These are phyloP conservation scores for Termitomyces sp. DNA, from an alignment of 768 basidiomycete genomes.

Conservation along the genomic window DNA sequence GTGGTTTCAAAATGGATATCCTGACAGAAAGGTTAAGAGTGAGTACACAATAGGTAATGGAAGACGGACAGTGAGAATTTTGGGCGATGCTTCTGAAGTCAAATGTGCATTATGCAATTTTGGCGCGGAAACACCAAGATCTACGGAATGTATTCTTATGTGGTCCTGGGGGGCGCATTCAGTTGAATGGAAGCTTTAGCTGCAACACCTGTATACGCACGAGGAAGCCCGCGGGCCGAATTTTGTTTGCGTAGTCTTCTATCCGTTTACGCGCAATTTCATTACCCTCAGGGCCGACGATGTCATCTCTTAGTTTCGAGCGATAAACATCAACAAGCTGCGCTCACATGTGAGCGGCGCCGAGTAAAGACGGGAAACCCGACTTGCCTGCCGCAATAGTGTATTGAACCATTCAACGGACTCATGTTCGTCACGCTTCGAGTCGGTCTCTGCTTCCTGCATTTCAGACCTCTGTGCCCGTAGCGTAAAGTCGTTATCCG, in stretches of 20 bases:
- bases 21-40: conserved; percentile 34
- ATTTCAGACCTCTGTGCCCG: conserved; percentile 33
- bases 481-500: conserved; percentile 45
- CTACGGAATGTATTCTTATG: conserved; percentile 81
- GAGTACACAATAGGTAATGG: neutral
- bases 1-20: conserved; percentile 80
- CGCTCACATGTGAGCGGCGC: neutral
- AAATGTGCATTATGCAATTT: conserved; percentile 69
- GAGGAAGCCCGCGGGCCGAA: conserved; percentile 67
- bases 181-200: neutral
- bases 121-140: conserved; percentile 82
- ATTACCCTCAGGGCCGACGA: conserved; percentile 72
- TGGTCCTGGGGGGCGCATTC: conserved; percentile 56
- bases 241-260: conserved; percentile 78
- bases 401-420: conserved; percentile 92
- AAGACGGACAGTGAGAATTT: conserved; percentile 29
- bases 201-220: conserved; percentile 41
- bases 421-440: conserved; percentile 44
- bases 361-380: neutral
- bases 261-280: conserved; percentile 79
- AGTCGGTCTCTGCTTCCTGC: conserved; percentile 22
- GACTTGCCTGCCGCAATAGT: conserved; percentile 72
- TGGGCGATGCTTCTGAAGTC: conserved; percentile 28
- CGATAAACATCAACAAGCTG: conserved; percentile 75
- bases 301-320: conserved; percentile 70